phyloP scores from a whole-genome alignment of 2,329 filamentous ascomycete species.

The Venturiaceae sp. region DNA sequence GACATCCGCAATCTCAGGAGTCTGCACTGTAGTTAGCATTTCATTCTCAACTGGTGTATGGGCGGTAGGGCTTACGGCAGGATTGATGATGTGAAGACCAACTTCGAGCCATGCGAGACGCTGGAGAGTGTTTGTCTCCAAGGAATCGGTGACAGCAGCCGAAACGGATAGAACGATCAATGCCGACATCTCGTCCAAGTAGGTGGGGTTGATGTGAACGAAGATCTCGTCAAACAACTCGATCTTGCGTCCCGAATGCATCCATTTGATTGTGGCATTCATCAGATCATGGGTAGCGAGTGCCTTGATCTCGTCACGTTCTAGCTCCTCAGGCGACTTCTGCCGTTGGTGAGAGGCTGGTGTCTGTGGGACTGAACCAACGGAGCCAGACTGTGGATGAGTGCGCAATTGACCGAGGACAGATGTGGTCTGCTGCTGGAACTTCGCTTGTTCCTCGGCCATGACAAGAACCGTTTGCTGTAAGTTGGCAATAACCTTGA shows the following conservation, averaged over 20 bases:
- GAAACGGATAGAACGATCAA: constrained; percentile 52
- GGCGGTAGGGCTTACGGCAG: constrained; percentile 43
- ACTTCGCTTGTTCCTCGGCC: constrained; percentile 57
- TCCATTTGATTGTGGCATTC: constrained; percentile 43
- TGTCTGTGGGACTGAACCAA: constrained; percentile 15
- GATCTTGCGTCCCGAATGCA: constrained; percentile 49
- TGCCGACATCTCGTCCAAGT: constrained; percentile 44
- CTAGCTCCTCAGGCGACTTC: constrained; percentile 41
- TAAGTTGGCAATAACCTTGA: constrained; percentile 55
- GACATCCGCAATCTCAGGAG: constrained; percentile 29
- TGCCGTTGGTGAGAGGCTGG: constrained; percentile 14
- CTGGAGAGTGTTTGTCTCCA: constrained; percentile 42
- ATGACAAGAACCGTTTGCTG: constrained; percentile 61
- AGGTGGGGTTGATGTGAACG: constrained; percentile 45
- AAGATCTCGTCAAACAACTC: constrained; percentile 55
- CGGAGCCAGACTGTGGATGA: constrained; percentile 7
- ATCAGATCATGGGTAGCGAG: constrained; percentile 48
- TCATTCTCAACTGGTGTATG: too few relatives aligned
- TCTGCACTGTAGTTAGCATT: constrained; percentile 11
- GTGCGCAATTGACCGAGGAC: constrained; percentile 26
- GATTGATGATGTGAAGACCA: constrained; percentile 44
- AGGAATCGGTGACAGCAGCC: constrained; percentile 48
- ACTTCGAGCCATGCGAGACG: constrained; percentile 50
- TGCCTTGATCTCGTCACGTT: constrained; percentile 52
- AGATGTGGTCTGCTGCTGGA: constrained; percentile 47